Evolutionary conservation across 371 early-diverging fungal genomes (phyloP).

Genomic region (Phascolomyces articulosus): DNA sequence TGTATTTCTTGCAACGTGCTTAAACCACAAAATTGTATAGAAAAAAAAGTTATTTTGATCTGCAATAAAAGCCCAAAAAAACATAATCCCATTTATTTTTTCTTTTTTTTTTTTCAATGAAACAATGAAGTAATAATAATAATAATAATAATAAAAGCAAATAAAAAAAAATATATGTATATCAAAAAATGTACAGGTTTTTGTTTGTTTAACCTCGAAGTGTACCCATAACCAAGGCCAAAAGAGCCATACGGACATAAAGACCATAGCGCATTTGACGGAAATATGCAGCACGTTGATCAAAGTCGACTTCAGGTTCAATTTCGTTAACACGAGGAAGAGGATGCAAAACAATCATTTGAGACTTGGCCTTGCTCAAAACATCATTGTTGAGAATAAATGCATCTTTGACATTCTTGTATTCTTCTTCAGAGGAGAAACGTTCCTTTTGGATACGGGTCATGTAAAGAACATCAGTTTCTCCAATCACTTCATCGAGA

Average conservation of each 20-base stretch:
- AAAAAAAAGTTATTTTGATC: not conserved
- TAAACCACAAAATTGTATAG: not conserved
- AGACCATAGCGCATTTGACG: conserved; percentile 97
- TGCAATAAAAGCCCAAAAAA: not conserved
- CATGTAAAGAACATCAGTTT: conserved; percentile 96
- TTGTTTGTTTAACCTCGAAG: conserved; percentile 38
- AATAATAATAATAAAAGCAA: not conserved
- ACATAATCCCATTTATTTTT: not conserved
- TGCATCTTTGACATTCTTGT: conserved; percentile 75
- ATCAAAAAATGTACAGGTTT: not conserved
- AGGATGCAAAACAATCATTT: conserved; percentile 98
- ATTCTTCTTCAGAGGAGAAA: conserved; percentile 79
- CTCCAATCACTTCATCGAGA: conserved; percentile 80
- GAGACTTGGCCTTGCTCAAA: conserved; percentile 85
- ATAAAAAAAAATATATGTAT: not conserved
- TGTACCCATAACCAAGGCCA: conserved; percentile 80
- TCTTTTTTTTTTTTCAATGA: no score
- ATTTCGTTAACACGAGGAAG: conserved; percentile 95
- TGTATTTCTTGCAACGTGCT: conserved; percentile 61
- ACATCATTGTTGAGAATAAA: conserved; percentile 88
- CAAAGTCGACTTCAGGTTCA: conserved; percentile 95
- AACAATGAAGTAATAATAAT: no score
- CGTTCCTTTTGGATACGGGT: conserved; percentile 97
- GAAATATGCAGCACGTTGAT: conserved; percentile 97
- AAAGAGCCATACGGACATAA: conserved; percentile 97